These are phyloP conservation scores for Cynara cardunculus DNA, from an alignment of 129 eudicot genomes.

Conservation along the genomic window DNA sequence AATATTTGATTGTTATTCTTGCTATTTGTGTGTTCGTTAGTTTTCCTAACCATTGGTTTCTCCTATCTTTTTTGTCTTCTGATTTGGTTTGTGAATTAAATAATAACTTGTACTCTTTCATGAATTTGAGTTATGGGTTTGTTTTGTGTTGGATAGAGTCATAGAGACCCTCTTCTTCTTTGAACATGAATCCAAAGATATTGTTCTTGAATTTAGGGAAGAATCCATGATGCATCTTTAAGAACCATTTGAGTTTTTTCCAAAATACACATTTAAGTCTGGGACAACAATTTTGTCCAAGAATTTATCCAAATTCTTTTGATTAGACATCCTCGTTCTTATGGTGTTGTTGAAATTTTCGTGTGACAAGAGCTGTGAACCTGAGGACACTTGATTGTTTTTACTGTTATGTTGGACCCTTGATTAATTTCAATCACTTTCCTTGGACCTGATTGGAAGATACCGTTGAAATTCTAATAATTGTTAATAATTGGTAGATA, in stretches of 20 bases:
- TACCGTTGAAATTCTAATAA: neutral
- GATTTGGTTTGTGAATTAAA: neutral
- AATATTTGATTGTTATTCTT: neutral
- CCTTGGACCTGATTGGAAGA: no score
- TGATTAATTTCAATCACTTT: neutral
- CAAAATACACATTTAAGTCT: no score
- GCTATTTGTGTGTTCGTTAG: neutral
- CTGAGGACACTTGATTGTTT: neutral
- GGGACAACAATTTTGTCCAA: no score
- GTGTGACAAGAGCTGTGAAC: neutral
- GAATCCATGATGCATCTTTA: no score
- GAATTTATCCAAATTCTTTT: no score
- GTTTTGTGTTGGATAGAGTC: neutral
- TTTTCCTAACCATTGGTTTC: neutral
- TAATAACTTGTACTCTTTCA: neutral
- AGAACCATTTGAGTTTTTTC: neutral
- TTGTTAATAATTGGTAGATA: neutral
- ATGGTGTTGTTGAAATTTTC: neutral
- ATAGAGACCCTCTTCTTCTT: neutral
- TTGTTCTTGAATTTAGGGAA: no score
- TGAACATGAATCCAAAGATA: neutral
- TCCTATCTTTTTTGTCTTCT: neutral
- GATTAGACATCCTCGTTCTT: neutral
- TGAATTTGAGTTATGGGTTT: neutral
- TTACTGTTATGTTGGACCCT: neutral